Evolutionary conservation across 257 asterid species (phyloP).

Genomic region (Capsicum rhomboideum): DNA sequence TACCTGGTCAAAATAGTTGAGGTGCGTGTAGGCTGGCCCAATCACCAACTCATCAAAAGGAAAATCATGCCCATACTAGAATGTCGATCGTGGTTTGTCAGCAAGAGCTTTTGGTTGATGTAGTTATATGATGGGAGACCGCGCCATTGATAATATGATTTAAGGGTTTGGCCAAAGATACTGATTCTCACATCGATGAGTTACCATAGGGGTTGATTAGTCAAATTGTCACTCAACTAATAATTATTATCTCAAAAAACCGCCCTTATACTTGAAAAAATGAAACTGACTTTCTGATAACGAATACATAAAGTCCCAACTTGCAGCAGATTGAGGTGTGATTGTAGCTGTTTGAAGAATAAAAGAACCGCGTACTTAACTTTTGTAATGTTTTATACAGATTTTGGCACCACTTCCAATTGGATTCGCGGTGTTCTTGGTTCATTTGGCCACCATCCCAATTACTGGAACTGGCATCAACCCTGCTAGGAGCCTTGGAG

Average conservation of each 20-base stretch:
- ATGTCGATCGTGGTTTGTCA: not conserved
- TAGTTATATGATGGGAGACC: not conserved
- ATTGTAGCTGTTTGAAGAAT: not conserved
- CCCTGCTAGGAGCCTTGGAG: constrained; percentile 51
- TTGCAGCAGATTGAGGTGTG: not conserved
- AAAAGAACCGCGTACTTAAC: not conserved
- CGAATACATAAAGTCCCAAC: not conserved
- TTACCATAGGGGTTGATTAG: not conserved
- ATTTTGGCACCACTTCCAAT: constrained; percentile 48
- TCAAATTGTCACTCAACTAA: too few species aligned
- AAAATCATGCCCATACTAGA: not conserved
- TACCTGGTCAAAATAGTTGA: not conserved
- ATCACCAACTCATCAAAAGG: not conserved
- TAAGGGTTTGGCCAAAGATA: not conserved
- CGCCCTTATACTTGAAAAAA: not conserved
- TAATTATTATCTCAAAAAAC: not conserved
- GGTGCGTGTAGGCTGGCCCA: not conserved
- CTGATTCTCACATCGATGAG: not conserved
- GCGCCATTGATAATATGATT: not conserved
- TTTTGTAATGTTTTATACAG: constrained; percentile 8
- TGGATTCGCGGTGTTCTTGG: constrained; percentile 45
- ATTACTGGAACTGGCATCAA: constrained; percentile 46
- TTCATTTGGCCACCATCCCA: constrained; percentile 47
- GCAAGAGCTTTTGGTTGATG: not conserved
- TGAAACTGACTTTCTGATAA: not conserved